Conservation (phyloP, 225 moss, liverwort and hornwort species). For the Pseudisothecium myosuroides region DNA sequence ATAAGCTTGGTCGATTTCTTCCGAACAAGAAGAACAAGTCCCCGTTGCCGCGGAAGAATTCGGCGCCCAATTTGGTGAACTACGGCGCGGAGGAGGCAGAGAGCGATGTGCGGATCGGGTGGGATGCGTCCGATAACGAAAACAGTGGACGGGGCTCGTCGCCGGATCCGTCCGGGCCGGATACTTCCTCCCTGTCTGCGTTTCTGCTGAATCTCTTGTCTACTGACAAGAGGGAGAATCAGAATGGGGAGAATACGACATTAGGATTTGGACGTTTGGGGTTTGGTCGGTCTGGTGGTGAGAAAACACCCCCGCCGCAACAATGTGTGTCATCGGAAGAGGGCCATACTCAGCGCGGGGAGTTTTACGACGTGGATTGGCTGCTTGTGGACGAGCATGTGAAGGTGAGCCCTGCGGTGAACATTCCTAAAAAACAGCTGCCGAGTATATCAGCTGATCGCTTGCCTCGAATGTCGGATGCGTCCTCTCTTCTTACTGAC, state of each 20-base stretch:
- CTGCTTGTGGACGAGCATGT: slow-evolving; percentile 82
- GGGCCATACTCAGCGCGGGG: slow-evolving; percentile 27
- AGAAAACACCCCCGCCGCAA: background rate
- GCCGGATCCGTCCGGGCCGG: slow-evolving; percentile 62
- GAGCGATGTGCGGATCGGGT: background rate
- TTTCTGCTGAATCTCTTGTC: slow-evolving; percentile 62
- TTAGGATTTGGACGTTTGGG: slow-evolving; percentile 23
- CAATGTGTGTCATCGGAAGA: slow-evolving; percentile 16
- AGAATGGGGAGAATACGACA: slow-evolving; percentile 8
- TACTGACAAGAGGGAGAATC: slow-evolving; percentile 24
- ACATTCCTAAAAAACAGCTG: background rate
- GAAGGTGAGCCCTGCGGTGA: slow-evolving; percentile 19
- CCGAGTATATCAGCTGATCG: slow-evolving; percentile 12
- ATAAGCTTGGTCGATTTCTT: slow-evolving; percentile 33
- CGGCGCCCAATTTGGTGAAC: slow-evolving; percentile 25
- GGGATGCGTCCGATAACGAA: slow-evolving; percentile 9
- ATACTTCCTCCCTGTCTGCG: slow-evolving; percentile 93
- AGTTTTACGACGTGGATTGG: slow-evolving; percentile 87
- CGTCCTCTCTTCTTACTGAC: slow-evolving; percentile 52
- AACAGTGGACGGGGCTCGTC: background rate
- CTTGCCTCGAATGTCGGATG: slow-evolving; percentile 66
- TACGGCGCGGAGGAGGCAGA: background rate
- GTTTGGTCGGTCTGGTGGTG: slow-evolving; percentile 1
- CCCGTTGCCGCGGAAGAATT: slow-evolving; percentile 16
- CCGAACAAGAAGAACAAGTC: slow-evolving; percentile 18